Evolutionary conservation across 192 early-diverging fungal genomes (phyloP), one percentile per base, ranked within the genome.

Genomic region (Backusella tarrabulga): DNA sequence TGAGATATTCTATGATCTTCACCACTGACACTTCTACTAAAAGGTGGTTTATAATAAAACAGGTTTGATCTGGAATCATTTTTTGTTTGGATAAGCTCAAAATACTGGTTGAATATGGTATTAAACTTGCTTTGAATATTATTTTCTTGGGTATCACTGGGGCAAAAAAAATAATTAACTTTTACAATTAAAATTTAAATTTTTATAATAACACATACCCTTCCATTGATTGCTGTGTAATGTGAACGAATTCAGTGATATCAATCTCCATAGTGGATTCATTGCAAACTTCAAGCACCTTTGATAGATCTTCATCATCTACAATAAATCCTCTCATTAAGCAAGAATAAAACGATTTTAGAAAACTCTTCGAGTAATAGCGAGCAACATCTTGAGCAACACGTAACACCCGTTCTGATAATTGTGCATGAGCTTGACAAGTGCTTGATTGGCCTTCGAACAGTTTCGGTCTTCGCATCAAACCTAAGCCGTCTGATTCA

Each of bases 41-140:
- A 68, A 1, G 77, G 54, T 9, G 91, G 89, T 7, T 86, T 85
- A 73, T 90, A 94, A 73, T 89, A 94, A 74, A 90, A 92, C 8
- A 88, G 77, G 46, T 90, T 88, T 71, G 76, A 69, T 9, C 34
- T 46, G 38, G 67, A n/a, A 46, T 81, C 56, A 60, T 67, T 67
- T 70, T 71, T 66, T 40, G 73, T 75, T 72, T 83, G 52, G 29
- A 87, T 85, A 23, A 87, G 85, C 32, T 88, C 85, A 40, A 93
- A 91, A 26, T 83, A 90, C 54, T 92, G 83, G 12, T 82, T 77
- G 29, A 93, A 81, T 6, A 92, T 83, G 0, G 78, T 77, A 21
- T 80, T 72, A 74, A 93, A 92, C 32, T 82, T 79, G 6, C 78
- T 78, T 63, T 77, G 75, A 11, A 86, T 67, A n/a, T 86, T 83